Conservation (phyloP, 1,139 yeast species). For the Candida glucosophila region DNA sequence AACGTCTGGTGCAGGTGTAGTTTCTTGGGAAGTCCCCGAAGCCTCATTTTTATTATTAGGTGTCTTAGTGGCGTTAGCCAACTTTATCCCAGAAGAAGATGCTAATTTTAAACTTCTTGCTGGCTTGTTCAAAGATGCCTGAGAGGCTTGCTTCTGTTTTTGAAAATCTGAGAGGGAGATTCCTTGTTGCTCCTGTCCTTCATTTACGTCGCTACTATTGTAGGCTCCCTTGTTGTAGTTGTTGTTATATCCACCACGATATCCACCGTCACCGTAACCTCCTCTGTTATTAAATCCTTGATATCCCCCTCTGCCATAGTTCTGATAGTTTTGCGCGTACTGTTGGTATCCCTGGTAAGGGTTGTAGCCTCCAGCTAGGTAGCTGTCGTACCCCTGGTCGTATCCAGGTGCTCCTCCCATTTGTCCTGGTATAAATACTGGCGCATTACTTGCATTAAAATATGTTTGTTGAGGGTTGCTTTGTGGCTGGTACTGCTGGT, state of each 20-base stretch:
- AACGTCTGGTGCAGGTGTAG: too few relatives aligned
- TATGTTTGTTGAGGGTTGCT: too few relatives aligned
- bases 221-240: too few relatives aligned
- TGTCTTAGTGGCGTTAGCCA: slow-evolving; percentile 50
- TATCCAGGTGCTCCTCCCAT: slow-evolving; percentile 6
- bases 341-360: slow-evolving; percentile 7
- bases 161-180: slow-evolving; percentile 87
- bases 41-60: slow-evolving; percentile 18
- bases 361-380: slow-evolving; percentile 16
- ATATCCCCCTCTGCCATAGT: slow-evolving; percentile 14
- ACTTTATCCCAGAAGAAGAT: slow-evolving; percentile 57
- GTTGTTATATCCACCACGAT: too few relatives aligned
- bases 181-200: slow-evolving; percentile 33
- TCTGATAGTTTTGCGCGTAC: slow-evolving; percentile 17
- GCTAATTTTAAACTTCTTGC: slow-evolving; percentile 57
- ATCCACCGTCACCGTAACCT: slow-evolving; percentile 5
- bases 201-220: too few relatives aligned
- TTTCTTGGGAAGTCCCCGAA: too few relatives aligned
- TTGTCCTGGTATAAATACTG: slow-evolving; percentile 34
- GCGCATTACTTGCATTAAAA: slow-evolving; percentile 31
- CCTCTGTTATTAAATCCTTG: slow-evolving; percentile 17
- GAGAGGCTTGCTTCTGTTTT: slow-evolving; percentile 49
- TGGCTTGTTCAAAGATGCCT: slow-evolving; percentile 43
- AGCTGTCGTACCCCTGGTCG: slow-evolving; percentile 16
- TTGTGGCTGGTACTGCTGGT: slow-evolving; percentile 11